phyloP scores from a whole-genome alignment of 768 basidiomycete species.

The Strobilomyces echinocephalus region DNA sequence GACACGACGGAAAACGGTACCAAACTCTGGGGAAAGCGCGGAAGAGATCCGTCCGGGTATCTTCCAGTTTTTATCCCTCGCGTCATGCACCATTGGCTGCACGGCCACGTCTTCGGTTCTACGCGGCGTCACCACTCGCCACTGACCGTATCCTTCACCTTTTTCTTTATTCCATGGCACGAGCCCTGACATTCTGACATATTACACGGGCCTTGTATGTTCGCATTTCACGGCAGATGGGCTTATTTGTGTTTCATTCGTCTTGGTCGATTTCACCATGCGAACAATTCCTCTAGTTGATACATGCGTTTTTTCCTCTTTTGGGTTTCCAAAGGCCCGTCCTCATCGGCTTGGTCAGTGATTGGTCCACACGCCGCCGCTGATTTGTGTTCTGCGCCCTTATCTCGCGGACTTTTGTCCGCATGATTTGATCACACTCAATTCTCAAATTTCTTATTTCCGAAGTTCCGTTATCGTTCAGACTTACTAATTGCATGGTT shows the following conservation, averaged over 20 bases:
- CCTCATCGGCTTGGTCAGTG: background rate
- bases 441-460: background rate
- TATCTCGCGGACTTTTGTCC: background rate
- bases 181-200: background rate
- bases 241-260: background rate
- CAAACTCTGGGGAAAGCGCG: slow-evolving; percentile 1
- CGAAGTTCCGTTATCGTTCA: background rate
- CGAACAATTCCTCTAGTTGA: background rate
- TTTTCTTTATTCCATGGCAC: background rate
- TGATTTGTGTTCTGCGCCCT: background rate
- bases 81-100: background rate
- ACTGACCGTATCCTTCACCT: background rate
- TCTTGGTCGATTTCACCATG: background rate
- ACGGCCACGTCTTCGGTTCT: background rate
- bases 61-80: background rate
- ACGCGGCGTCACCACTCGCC: background rate
- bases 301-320: background rate
- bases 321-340: background rate
- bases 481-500: slow-evolving; percentile 1
- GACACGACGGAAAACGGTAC: background rate
- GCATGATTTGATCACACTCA: background rate
- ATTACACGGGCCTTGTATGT: background rate
- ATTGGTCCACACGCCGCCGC: background rate
- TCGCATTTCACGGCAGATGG: background rate
- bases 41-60: slow-evolving; percentile 26